Conservation (phyloP, 331 rosid species). For the Malus hybrid region DNA sequence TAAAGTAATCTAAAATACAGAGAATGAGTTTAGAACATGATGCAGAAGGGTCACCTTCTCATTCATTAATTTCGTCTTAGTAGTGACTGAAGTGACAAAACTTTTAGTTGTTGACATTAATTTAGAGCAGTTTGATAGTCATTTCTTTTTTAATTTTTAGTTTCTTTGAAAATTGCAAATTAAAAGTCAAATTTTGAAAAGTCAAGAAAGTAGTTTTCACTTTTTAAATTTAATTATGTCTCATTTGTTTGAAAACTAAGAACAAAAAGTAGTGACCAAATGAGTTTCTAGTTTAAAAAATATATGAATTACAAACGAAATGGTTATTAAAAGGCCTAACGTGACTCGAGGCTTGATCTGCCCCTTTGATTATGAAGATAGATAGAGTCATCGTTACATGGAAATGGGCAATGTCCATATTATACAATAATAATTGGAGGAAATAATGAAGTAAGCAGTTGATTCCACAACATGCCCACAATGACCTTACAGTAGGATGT, state of each 20-base stretch:
- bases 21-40: too few species aligned
- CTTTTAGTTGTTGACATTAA: neutral
- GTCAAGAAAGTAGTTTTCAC: too few species aligned
- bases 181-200: too few species aligned
- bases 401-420: neutral
- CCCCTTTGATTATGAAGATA: neutral
- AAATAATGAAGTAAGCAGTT: neutral
- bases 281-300: too few species aligned
- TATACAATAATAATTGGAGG: neutral
- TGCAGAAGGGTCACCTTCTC: neutral
- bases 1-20: neutral
- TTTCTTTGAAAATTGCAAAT: too few species aligned
- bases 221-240: too few species aligned
- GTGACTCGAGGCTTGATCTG: neutral
- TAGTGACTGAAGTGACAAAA: neutral
- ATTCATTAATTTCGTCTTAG: neutral
- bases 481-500: neutral
- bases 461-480: neutral
- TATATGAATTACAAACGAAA: too few species aligned
- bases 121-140: neutral
- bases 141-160: too few species aligned
- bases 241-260: neutral
- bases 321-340: accelerated
- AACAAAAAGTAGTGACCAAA: too few species aligned
- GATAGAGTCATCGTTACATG: neutral